Evolutionary conservation across 768 basidiomycete species (phyloP), one percentile per base, ranked within the genome.

Genomic region (Mycena capillaripes): DNA sequence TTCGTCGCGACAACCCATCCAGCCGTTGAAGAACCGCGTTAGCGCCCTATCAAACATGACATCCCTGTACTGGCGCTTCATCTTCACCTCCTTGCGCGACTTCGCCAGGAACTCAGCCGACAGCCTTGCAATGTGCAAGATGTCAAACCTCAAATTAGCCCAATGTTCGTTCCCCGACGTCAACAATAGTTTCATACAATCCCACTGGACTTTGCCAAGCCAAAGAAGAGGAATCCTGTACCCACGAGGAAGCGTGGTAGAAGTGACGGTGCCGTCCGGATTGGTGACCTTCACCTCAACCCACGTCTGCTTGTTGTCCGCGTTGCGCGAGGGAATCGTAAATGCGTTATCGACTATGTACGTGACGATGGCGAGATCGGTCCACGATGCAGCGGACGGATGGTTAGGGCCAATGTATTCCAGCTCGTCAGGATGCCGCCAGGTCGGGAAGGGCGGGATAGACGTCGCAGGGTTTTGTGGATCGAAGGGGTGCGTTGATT

Each of bases 1-100:
- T 67, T 75, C 74, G n/a, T 72, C 74, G n/a, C 74, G 57, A 32
- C 60, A 68, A 1, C 74, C 74, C 74, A 75, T 75, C 74, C 74
- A 75, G 4, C 74, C 74, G 27, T 68, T 69, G 61, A 69, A 69
- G 46, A 75, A 72, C 27, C 74, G 52, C 42, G 63, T 34, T 1
- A 75, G 36, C 30, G 74, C 66, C 5, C 74, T 38, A 56, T 75
- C 74, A 34, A 75, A 75, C 74, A 75, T 75, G 8, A 66, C 63
- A 21, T 75, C 62, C 17, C 74, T 46, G 38, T 72, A 72, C 34
- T 42, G 34, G 4, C 74, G 56, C 64, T 75, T 75, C 1, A 75
- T 72, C 74, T 69, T 71, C 34, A 40, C 30, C 70, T 75, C 66
- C 52, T 32, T 69, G 19, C 70, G 42, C 40, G 74, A 70, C 52